A percentile compares a stretch with the other conserved stretches of the same genome.
Conservation (phyloP, 352 stramenopile species). For the Aphanomyces invadans region DNA sequence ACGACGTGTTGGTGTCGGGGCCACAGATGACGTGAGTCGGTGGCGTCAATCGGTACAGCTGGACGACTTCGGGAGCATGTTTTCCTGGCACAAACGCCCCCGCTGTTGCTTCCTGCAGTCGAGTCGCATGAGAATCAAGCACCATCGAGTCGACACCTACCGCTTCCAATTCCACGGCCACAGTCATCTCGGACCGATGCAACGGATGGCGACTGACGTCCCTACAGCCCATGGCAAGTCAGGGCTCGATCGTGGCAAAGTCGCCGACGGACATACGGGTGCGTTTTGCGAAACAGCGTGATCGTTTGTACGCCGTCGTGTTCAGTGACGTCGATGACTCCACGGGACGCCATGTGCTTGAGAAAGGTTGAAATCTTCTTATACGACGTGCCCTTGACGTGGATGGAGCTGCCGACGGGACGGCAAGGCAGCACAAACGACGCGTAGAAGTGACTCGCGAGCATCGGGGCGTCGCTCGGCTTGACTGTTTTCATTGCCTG, state of each 20-base stretch:
- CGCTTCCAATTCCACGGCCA: not conserved
- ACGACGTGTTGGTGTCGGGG: slow-evolving; percentile 44
- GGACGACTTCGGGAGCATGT: slow-evolving; percentile 54
- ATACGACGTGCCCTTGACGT: slow-evolving; percentile 71
- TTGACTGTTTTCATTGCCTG: slow-evolving; percentile 59
- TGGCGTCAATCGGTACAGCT: slow-evolving; percentile 37
- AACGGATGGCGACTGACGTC: slow-evolving; percentile 8
- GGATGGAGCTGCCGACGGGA: slow-evolving; percentile 43
- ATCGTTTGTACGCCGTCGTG: slow-evolving; percentile 77
- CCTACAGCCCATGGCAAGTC: too few species aligned
- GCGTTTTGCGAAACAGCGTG: slow-evolving; percentile 46
- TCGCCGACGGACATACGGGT: slow-evolving; percentile 44
- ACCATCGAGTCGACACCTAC: too few species aligned
- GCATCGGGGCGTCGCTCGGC: slow-evolving; percentile 70
- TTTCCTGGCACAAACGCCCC: slow-evolving; percentile 49
- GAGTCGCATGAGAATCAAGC: too few species aligned
- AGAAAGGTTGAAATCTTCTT: slow-evolving; percentile 78
- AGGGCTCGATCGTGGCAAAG: too few species aligned
- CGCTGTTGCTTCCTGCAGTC: slow-evolving; percentile 29
- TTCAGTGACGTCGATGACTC: slow-evolving; percentile 47
- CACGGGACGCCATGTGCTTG: slow-evolving; percentile 48
- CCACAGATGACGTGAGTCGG: slow-evolving; percentile 11
- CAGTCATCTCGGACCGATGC: slow-evolving; percentile 5
- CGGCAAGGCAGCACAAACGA: slow-evolving; percentile 56
- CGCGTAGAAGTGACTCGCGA: slow-evolving; percentile 68